phyloP scores from a whole-genome alignment of 192 early-diverging fungal genomes.

The Backusella psychrophila region DNA sequence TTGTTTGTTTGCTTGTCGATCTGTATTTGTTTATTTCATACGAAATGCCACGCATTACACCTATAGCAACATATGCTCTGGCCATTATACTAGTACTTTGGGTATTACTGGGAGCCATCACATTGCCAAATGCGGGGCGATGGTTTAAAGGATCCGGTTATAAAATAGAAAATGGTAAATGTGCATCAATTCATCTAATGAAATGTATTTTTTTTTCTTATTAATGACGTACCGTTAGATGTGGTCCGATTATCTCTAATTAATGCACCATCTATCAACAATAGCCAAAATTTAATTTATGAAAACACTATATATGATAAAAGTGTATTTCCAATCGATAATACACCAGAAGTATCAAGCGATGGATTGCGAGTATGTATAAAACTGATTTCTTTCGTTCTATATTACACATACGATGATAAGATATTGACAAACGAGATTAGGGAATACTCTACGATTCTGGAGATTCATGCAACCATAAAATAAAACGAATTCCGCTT shows the following conservation, averaged over 20 bases:
- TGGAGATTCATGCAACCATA: slow-evolving; percentile 11
- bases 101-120: slow-evolving; percentile 16
- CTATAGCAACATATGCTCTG: slow-evolving; percentile 1
- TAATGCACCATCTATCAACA: not conserved
- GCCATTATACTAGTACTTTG: slow-evolving; percentile 6
- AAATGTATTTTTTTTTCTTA: not conserved
- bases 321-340: not conserved
- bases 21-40: not conserved
- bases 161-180: not conserved
- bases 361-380: not conserved
- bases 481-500: not conserved
- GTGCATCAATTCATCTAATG: not conserved
- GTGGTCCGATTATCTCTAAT: not conserved
- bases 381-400: not conserved
- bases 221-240: not conserved
- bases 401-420: not conserved
- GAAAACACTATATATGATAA: not conserved
- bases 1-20: slow-evolving; percentile 9
- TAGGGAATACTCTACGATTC: slow-evolving; percentile 22
- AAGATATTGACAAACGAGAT: not conserved
- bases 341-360: not conserved
- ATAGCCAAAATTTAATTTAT: not conserved
- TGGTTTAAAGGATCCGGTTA: slow-evolving; percentile 12
- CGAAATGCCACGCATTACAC: not conserved
- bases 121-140: slow-evolving; percentile 13